phyloP scores from a whole-genome alignment of 2,329 filamentous ascomycete species.

The Ophiostoma tasmaniense region DNA sequence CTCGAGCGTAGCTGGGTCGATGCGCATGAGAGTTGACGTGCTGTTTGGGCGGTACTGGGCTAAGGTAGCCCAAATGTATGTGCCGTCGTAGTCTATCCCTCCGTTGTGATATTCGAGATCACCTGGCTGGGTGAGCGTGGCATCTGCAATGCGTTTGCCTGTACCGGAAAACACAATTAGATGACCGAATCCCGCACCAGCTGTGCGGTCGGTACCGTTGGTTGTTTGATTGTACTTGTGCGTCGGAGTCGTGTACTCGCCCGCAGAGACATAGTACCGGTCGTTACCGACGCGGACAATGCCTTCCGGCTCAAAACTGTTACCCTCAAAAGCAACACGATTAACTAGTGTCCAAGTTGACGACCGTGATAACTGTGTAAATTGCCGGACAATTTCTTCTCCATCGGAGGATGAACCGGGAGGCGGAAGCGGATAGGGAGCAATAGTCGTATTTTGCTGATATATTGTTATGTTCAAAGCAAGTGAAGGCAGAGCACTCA shows the following conservation, averaged over 20 bases:
- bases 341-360: not conserved
- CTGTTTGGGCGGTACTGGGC: not conserved
- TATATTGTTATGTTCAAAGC: not conserved
- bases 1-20: not conserved
- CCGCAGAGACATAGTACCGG: not conserved
- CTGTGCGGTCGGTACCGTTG: not conserved
- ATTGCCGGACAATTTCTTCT: not conserved
- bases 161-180: not conserved
- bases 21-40: not conserved
- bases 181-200: not conserved
- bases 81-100: not conserved
- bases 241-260: not conserved
- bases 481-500: not conserved
- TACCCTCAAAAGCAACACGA: too few relatives aligned
- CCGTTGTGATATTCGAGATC: not conserved
- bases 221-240: not conserved
- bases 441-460: not conserved
- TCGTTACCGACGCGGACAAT: not conserved
- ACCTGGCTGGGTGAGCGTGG: not conserved
- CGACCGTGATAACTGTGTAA: not conserved
- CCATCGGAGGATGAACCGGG: not conserved
- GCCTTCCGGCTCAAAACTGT: not conserved
- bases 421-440: not conserved
- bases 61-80: not conserved
- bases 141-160: not conserved